Percentiles rank a stretch among this genome's conserved stretches.
Evolutionary conservation across 495 filamentous ascomycete genomes (phyloP).

Genomic region (Acidiella bohemica): DNA sequence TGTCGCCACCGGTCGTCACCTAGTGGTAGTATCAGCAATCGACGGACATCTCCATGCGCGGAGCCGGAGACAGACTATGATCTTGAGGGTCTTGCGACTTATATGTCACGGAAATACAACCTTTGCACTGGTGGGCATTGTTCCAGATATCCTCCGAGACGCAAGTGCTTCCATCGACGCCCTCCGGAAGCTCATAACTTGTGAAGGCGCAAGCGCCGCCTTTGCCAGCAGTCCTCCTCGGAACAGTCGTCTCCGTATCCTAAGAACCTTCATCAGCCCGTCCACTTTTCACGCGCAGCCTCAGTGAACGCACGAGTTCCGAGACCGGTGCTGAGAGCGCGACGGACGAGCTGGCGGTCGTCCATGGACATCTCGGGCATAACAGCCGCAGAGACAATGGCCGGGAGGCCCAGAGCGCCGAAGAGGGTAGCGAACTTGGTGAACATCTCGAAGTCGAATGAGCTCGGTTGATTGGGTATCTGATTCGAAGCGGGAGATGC

Average conservation of each 20-base stretch:
- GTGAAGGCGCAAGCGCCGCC: constrained; percentile 1
- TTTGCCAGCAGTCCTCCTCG: constrained; percentile 4
- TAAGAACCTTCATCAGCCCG: too few relatives aligned
- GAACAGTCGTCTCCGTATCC: neutral
- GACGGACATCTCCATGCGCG: neutral
- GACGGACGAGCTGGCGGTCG: neutral
- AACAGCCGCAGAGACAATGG: neutral
- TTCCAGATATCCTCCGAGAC: constrained; percentile 3
- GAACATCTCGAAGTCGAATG: too few relatives aligned
- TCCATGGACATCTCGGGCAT: constrained; percentile 1
- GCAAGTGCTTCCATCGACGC: constrained; percentile 1
- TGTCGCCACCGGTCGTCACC: constrained; percentile 5
- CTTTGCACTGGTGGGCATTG: neutral
- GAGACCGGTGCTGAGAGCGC: neutral
- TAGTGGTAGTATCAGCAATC: neutral
- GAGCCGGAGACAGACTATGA: constrained; percentile 3
- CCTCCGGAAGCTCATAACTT: neutral
- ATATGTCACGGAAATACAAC: constrained; percentile 2
- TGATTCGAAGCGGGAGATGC: too few relatives aligned
- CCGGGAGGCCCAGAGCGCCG: neutral
- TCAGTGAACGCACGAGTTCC: too few relatives aligned
- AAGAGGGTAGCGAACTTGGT: constrained; percentile 1
- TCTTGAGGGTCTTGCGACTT: constrained; percentile 3
- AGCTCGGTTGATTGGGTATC: too few relatives aligned
- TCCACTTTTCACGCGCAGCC: too few relatives aligned